phyloP scores from a whole-genome alignment of 2,329 filamentous ascomycete species.

The Davidsoniella virescens region DNA sequence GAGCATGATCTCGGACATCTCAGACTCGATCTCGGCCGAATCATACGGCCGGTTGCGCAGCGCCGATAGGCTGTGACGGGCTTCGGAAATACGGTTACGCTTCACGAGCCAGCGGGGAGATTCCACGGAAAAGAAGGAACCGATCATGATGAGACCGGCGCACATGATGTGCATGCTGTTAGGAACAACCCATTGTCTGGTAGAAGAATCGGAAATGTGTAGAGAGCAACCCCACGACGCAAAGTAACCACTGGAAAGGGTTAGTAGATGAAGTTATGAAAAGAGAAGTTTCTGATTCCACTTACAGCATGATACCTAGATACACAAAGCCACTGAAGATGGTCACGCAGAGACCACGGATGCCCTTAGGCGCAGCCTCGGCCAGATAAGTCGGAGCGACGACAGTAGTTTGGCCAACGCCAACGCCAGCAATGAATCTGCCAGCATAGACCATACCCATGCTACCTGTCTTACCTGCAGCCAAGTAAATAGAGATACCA shows the following conservation, averaged over 20 bases:
- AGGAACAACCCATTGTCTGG: constrained; percentile 46
- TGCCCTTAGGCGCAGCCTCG: constrained; percentile 51
- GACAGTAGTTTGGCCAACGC: constrained; percentile 50
- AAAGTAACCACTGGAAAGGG: constrained; percentile 42
- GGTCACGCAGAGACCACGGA: constrained; percentile 57
- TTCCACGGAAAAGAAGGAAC: constrained; percentile 54
- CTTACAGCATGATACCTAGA: constrained; percentile 50
- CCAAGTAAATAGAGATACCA: constrained; percentile 43
- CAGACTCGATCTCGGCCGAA: constrained; percentile 34
- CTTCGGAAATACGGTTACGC: constrained; percentile 41
- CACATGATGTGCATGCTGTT: constrained; percentile 67
- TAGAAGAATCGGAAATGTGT: constrained; percentile 30
- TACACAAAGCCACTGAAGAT: constrained; percentile 44
- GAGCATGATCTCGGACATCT: constrained; percentile 38
- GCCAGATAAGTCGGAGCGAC: constrained; percentile 58
- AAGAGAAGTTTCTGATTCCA: not conserved
- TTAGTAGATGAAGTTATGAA: not conserved
- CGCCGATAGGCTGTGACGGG: constrained; percentile 35
- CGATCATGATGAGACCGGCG: constrained; percentile 50
- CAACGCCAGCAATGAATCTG: constrained; percentile 48
- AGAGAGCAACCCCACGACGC: constrained; percentile 46
- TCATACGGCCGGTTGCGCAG: constrained; percentile 51
- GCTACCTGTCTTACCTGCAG: constrained; percentile 31
- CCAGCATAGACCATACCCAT: constrained; percentile 46
- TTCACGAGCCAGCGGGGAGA: constrained; percentile 58